Percentiles rank a stretch among this genome's conserved stretches.
phyloP scores from a whole-genome alignment of 495 filamentous ascomycete species.

The Filosporella fistucella region DNA sequence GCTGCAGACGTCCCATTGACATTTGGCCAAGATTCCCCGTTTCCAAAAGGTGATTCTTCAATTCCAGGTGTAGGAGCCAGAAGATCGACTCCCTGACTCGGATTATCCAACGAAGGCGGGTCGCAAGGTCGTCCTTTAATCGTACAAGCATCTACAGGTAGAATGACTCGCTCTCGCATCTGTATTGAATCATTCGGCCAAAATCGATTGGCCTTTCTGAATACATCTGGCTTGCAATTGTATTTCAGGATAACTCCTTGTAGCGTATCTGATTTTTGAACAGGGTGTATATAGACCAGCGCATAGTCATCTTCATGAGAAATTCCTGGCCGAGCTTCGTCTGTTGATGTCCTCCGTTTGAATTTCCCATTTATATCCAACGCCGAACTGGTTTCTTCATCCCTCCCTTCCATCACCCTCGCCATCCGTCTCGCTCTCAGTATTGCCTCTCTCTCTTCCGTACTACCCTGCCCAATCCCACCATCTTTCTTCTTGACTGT shows the following conservation, averaged over 20 bases:
- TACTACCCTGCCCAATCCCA: conserved; percentile 41
- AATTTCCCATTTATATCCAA: conserved; percentile 42
- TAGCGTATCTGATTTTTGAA: conserved; percentile 76
- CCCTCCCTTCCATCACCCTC: conserved; percentile 43
- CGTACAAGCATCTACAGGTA: conserved; percentile 88
- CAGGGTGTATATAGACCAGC: conserved; percentile 86
- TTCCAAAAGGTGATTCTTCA: conserved; percentile 15
- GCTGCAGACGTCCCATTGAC: conserved; percentile 19
- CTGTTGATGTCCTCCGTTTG: conserved; percentile 51
- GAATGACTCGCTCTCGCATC: conserved; percentile 68
- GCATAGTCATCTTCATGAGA: conserved; percentile 60
- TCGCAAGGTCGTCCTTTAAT: conserved; percentile 68
- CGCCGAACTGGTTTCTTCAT: conserved; percentile 42
- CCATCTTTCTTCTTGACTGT: conserved; percentile 32
- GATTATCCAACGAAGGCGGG: conserved; percentile 25
- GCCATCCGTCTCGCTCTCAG: conserved; percentile 42
- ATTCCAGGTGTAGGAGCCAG: conserved; percentile 37
- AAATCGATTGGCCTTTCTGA: conserved; percentile 84
- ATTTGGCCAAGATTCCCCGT: conserved; percentile 12
- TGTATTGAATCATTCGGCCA: conserved; percentile 93
- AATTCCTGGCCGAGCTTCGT: conserved; percentile 27
- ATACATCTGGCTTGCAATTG: conserved; percentile 71
- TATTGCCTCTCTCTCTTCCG: conserved; percentile 39
- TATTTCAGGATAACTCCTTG: conserved; percentile 88
- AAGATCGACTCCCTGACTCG: conserved; percentile 35